phyloP scores from a whole-genome alignment of 2,329 filamentous ascomycete genomes.

The Hymenoscyphus occultus region DNA sequence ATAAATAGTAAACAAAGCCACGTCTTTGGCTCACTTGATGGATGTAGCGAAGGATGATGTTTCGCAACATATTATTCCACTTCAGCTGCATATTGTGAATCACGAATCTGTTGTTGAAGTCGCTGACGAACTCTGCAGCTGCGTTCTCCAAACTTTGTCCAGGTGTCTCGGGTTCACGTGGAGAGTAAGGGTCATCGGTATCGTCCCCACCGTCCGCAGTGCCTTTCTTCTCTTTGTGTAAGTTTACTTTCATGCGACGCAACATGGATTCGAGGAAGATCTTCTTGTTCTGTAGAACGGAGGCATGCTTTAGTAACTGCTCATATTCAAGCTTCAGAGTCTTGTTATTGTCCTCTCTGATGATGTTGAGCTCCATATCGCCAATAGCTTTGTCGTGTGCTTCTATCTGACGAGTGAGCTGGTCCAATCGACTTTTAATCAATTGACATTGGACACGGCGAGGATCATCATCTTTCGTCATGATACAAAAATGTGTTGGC shows the following conservation, averaged over 20 bases:
- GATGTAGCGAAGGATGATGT: slow-evolving; percentile 95
- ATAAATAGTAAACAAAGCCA: slow-evolving; percentile 97
- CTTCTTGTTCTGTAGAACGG: slow-evolving; percentile 56
- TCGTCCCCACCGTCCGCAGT: slow-evolving; percentile 31
- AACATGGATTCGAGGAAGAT: slow-evolving; percentile 57
- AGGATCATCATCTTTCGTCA: slow-evolving; percentile 87
- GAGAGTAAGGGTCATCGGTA: slow-evolving; percentile 34
- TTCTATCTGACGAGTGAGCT: slow-evolving; percentile 74
- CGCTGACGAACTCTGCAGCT: slow-evolving; percentile 79
- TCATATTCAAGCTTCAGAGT: slow-evolving; percentile 59
- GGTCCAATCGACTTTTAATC: slow-evolving; percentile 75
- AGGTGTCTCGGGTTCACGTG: slow-evolving; percentile 41
- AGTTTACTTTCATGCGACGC: slow-evolving; percentile 33
- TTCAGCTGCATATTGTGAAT: slow-evolving; percentile 97
- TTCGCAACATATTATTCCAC: slow-evolving; percentile 95
- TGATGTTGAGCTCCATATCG: slow-evolving; percentile 69
- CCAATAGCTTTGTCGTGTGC: slow-evolving; percentile 70
- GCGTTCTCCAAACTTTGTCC: slow-evolving; percentile 61
- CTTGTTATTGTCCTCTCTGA: slow-evolving; percentile 49
- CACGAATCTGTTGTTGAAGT: slow-evolving; percentile 98
- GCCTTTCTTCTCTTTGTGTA: slow-evolving; percentile 30
- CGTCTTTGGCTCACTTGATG: slow-evolving; percentile 95
- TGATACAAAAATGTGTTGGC: slow-evolving; percentile 90
- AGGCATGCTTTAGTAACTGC: slow-evolving; percentile 53
- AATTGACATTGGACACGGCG: slow-evolving; percentile 83